Base-by-base conservation (phyloP, 768 basidiomycete genomes). In the Pholiota conissans region DNA sequence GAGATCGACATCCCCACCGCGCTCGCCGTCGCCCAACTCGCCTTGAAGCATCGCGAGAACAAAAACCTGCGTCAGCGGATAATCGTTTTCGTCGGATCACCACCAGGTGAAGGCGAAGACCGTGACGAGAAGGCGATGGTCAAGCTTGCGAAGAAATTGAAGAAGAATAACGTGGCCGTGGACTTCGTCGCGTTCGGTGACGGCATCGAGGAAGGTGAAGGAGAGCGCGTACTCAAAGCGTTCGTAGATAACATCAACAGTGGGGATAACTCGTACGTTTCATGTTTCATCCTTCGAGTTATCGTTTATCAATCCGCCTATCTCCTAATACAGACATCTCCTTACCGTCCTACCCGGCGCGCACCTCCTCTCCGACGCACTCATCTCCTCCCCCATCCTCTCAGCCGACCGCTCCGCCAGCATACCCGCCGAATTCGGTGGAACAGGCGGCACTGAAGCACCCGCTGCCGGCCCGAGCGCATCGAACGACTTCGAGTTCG, bases 91-190 rank as follows among this genome's bases (percentile, higher is more conserved):
- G 88, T 95, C 53, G 95, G 87, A 14, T 95, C 93, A 3, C 97
- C 97, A 1, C 73, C 95, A n/a, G 63, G 60, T 10, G 79, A 83
- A 20, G 87, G 85, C 28, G 69, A 76, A 28, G 86, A 79, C 7
- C 84, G 87, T 10, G 88, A 91, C 57, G 90, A 93, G 69, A 86
- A 89, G 64, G 79, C 80, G 53, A 87, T 95, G 83, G 77, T 91
- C 63, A 89, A 87, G 70, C 83, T 99, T 32, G 97, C 95, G 9
- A 97, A 95, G 80, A 97, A 94, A 73, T 80, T 99, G 60, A 98
- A 98, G 82, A 99, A 99, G 87, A 98, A 98, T 72, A 99, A 98
- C 65, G 94, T 99, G 40, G 92, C 95, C 1, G 82, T 98, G 24
- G 97, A 99, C 72, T 79, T 98, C 50, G 78, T 98, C 27, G 84